Evolutionary conservation across 2,329 filamentous ascomycete species (phyloP).

Genomic region (Aspergillus novofumigatus): DNA sequence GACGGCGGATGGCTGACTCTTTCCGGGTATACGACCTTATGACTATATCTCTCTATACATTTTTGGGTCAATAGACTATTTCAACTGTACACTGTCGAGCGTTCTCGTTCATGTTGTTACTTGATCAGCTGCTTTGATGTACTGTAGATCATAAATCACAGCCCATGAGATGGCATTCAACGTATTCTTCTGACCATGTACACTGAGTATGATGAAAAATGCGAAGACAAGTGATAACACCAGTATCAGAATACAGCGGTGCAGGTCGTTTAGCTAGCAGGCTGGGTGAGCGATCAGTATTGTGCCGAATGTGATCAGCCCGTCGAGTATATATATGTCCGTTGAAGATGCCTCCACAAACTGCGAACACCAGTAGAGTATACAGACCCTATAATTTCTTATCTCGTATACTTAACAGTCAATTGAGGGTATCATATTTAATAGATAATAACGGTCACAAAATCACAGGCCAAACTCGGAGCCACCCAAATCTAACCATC

Average conservation of each 20-base stretch:
- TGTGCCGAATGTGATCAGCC: not conserved
- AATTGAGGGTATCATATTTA: not conserved
- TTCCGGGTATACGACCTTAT: constrained; percentile 17
- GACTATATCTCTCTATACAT: constrained; percentile 8
- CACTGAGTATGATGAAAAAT: not conserved
- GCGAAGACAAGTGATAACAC: not conserved
- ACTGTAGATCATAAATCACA: not conserved
- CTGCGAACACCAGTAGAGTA: not conserved
- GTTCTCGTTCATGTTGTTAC: not conserved
- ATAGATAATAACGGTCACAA: not conserved
- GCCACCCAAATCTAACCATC: constrained; percentile 3
- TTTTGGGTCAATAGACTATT: constrained; percentile 1
- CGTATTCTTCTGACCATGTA: not conserved
- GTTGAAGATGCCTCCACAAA: not conserved
- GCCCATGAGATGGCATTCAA: not conserved
- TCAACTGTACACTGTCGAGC: not conserved
- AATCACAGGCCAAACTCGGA: not conserved
- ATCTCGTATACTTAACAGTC: not conserved
- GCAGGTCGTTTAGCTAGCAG: not conserved
- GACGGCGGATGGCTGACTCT: not conserved
- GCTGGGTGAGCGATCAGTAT: not conserved
- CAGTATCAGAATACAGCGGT: not conserved
- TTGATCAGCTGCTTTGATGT: not conserved
- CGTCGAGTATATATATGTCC: not conserved
- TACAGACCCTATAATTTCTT: not conserved